Base-by-base conservation (phyloP, 805 yeast species). In the Millerozyma miso region DNA sequence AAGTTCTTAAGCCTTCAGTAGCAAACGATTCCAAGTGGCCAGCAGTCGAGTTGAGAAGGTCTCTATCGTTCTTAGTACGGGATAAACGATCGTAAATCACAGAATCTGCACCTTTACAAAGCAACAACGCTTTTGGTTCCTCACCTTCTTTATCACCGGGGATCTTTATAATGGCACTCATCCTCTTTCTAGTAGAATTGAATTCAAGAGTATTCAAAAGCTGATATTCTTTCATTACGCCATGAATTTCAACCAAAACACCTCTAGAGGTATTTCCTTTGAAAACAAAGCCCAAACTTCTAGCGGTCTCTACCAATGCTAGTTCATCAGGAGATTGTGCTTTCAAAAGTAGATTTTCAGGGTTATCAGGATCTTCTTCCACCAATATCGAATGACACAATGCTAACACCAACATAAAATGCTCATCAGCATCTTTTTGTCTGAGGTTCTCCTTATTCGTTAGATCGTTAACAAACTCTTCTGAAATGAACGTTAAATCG, bases 291-390 rank as follows among this genome's bases (percentile, higher is more conserved):
- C 95, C 95, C 52, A 84, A 68, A 53, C 85, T 83, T 58, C 90
- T 74, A 0, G 93, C 93, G 16, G 93, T 84, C 13, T 82, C 83
- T 13, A 86, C 95, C 44, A 86, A 73, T 0, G 95, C 93, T 19
- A 90, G 89, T 62, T 86, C 95, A 70, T 86, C 95, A 0, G 95
- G 95, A 19, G 89, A 82, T 58, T 85, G 93, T 0, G 93, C 93
- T 54, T 83, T 82, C 32, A 84, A 63, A 19, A 78, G 67, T 40
- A 76, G 51, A 46, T 73, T 81, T 1, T 66, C 74, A 2, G 87
- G 80, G 50, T 79, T 73, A 19, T 73, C 71, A 33, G 81, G 81
- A 47, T 82, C 81, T 32, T 76, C 74, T 54, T 86, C 95, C 20
- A 81, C 77, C 35, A 86, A 60, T 18, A 86, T 93, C 42, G 90